These are phyloP conservation scores for Candida neerlandica DNA, from an alignment of 1,139 yeast genomes.

Conservation along the genomic window DNA sequence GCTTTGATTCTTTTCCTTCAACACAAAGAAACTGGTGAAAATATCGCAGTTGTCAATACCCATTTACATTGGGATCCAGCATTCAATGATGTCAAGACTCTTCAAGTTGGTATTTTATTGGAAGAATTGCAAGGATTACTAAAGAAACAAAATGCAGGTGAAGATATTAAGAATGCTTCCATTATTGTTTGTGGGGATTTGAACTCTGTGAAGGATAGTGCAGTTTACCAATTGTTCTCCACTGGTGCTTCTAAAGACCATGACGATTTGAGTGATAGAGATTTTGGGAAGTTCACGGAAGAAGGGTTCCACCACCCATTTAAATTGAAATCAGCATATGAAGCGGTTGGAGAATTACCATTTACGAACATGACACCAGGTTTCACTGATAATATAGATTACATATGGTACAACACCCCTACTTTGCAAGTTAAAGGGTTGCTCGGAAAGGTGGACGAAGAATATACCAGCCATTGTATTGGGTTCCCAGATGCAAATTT, in stretches of 20 bases:
- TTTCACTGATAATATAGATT: constrained; percentile 91
- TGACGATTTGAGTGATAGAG: constrained; percentile 79
- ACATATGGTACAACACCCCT: constrained; percentile 89
- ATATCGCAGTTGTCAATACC: constrained; percentile 78
- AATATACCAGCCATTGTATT: constrained; percentile 72
- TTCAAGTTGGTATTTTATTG: constrained; percentile 89
- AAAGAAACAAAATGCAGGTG: constrained; percentile 52
- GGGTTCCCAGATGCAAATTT: constrained; percentile 94
- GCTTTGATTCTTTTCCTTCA: constrained; percentile 82
- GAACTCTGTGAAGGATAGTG: constrained; percentile 84
- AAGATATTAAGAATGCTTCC: constrained; percentile 68
- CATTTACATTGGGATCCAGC: constrained; percentile 99
- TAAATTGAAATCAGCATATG: constrained; percentile 83
- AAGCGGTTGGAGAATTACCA: constrained; percentile 83
- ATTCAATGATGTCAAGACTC: constrained; percentile 91
- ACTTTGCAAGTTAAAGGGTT: constrained; percentile 81
- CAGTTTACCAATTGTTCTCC: constrained; percentile 87
- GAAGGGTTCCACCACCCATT: constrained; percentile 85
- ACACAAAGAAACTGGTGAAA: constrained; percentile 71
- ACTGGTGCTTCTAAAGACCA: constrained; percentile 77
- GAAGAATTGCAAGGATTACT: constrained; percentile 78
- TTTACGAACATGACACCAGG: constrained; percentile 94
- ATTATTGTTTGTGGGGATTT: constrained; percentile 92
- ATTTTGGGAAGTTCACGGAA: constrained; percentile 88
- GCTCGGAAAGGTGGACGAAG: constrained; percentile 80